Evolutionary conservation across 2,329 filamentous ascomycete species (phyloP), one percentile per base, ranked within the genome.

Genomic region (Bipolaris victoriae): DNA sequence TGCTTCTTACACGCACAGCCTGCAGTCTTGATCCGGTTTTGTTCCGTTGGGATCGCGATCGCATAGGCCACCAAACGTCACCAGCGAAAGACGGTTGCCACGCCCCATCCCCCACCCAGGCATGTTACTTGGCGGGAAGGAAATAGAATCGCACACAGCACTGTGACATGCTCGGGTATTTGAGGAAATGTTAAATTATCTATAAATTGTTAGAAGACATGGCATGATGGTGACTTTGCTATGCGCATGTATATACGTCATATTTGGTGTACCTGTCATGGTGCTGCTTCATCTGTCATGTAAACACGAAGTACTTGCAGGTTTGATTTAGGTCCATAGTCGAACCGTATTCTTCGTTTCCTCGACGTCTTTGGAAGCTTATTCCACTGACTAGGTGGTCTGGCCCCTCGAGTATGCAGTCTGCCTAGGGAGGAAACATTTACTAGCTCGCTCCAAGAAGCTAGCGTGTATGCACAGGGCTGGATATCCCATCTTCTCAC

Each of bases 31-130:
- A 46, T 40, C 52, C 39, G 37, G 43, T 43, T 44, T 44, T 48
- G 31, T 20, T 26, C 31, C 49, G 29, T 47, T 35, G 41, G 37
- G 54, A 57, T 57, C 54, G 44, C 44, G 44, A 57, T 57, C 37
- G 36, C 29, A 48, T 2, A 47, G 49, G 16, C 33, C 49, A 20
- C 44, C 49, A 13, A 33, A n/a, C 36, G 11, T 36, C 22, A 36
- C 29, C 41, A 49, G 37, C 44, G 16, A 24, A 43, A 29, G 37
- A 39, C 24, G 36, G 35, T 29, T 41, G 29, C n/a, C n/a, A 47
- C 13, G 6, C 24, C n/a, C 13, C 49, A 41, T 48, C 44, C 44
- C 22, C 16, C 13, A 44, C 54, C 22, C 20, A 6, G 20, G 43
- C 15, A 6, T 31, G 9, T 20, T 29, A 22, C 44, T 41, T 22